Base-by-base conservation (phyloP, 345 rosid genomes). In the Sapria himalayana region DNA sequence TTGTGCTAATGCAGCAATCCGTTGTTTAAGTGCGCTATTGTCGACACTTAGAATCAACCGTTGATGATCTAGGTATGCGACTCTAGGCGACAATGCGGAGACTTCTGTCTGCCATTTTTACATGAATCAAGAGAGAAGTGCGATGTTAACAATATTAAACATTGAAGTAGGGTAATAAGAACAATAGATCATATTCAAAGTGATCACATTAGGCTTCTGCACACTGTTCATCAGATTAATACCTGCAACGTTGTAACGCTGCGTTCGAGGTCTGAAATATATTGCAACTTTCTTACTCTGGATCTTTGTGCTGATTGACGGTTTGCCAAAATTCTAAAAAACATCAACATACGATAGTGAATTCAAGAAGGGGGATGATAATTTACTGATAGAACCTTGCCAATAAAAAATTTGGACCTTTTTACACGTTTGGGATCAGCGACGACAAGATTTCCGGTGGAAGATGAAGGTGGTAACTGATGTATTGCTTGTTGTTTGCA, bases 1-100 rank as follows among this genome's bases (percentile, higher is more conserved):
- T 70, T 84, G 95, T 2, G 86, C 78, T 51, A 84, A 50, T 41
- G 95, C 95, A 33, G 95, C 95, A 59, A 84, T 79, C 49, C 95
- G 58, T 72, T 84, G 95, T 72, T 84, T 84, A 23, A 84, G 67
- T 61, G 92, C 72, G 37, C 78, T 69, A 39, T 84, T 84, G 52
- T 84, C 89, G 8, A 76, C 81, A 39, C 71, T 84, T 5, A 84
- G 72, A 55, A 79, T 74, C 76, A 84, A 56, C 33, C 95, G 70
- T 27, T 84, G 95, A 22, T 84, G 95, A 55, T 84, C 95, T 52
- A 84, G 48, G 33, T 71, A 76, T 39, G 95, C 78, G 9, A 84
- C 92, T 25, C 77, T 71, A 3, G 92, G 92, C 13, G 95, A 79
- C 56, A 84, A 56, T 40, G 74, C 78, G 15, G 95, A 84, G 5